phyloP scores from a whole-genome alignment of 345 rosid species.

The Brassica cretica region DNA sequence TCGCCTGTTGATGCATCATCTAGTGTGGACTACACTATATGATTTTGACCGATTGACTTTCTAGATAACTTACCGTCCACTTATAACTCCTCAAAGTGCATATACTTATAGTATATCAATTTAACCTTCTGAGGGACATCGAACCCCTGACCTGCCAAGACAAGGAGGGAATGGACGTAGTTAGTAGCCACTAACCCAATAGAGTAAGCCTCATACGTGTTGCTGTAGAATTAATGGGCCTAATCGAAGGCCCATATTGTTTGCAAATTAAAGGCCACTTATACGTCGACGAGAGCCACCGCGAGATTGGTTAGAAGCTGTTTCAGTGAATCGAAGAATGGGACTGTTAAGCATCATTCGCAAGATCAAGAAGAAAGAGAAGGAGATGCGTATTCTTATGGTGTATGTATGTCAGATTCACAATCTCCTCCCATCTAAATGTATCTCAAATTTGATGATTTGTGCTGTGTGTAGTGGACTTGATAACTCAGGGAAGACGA shows the following conservation, averaged over 20 bases:
- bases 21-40: background rate
- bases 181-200: background rate
- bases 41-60: conserved; percentile 17
- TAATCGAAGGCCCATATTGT: background rate
- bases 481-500: conserved; percentile 65
- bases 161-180: background rate
- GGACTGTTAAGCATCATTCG: conserved; percentile 62
- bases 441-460: background rate
- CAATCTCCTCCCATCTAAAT: background rate
- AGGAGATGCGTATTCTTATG: conserved; percentile 95
- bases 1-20: too few species aligned
- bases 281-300: background rate
- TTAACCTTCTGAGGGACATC: background rate
- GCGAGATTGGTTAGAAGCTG: background rate
- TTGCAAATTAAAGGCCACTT: background rate
- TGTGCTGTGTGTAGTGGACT: conserved; percentile 41
- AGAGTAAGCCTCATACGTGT: background rate
- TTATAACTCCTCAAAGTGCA: background rate
- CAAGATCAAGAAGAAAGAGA: conserved; percentile 91
- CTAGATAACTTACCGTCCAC: background rate
- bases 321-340: conserved; percentile 24
- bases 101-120: background rate
- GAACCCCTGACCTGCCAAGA: background rate
- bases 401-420: conserved; percentile 64
- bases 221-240: background rate